Evolutionary conservation across 805 yeast genomes (phyloP), one percentile per base, ranked within the genome.

Genomic region (Myxozyma nipponensis): DNA sequence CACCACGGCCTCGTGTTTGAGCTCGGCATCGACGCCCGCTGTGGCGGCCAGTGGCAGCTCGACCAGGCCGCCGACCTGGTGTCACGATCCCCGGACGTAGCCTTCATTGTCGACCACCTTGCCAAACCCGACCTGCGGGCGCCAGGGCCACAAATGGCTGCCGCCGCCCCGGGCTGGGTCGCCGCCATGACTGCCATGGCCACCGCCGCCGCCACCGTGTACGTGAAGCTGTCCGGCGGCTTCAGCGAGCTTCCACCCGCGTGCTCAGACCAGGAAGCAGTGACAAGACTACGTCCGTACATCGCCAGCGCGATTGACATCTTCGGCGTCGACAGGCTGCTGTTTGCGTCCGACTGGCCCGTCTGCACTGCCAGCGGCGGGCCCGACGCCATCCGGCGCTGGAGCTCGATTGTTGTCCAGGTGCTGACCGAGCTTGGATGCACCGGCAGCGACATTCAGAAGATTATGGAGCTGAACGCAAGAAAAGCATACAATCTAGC

Each of bases 341-440:
- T 73, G 10, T 73, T 71, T 69, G 77, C 75, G 2, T 70, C 74
- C 51, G 75, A 73, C 53, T 73, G 76, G 76, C 77, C 77, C 2
- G 73, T 73, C 4, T 69, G 72, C 43, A 64, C 51, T 17, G 22
- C 56, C 2, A 39, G 39, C 3, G 65, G 46, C 23, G 66, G 41
- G 3, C n/a, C n/a, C 7, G 61, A 75, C 15, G 66, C 50, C 7
- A 15, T 49, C 13, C 9, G 23, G 3, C 28, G 42, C 9, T 49
- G 49, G 49, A 18, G 39, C 42, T 13, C 42, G 15, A 10, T 35
- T 35, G 19, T 17, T n/a, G 7, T 35, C 7, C 19, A 10, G 15
- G 15, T 35, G 21, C 19, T 35, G 15, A n/a, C 6, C 38, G 38
- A 35, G 38, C 21, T 35, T 7, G 38, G 15, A 7, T 13, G 6